Evolutionary conservation across 495 filamentous ascomycete genomes (phyloP).

Genomic region (Neurospora sp.): DNA sequence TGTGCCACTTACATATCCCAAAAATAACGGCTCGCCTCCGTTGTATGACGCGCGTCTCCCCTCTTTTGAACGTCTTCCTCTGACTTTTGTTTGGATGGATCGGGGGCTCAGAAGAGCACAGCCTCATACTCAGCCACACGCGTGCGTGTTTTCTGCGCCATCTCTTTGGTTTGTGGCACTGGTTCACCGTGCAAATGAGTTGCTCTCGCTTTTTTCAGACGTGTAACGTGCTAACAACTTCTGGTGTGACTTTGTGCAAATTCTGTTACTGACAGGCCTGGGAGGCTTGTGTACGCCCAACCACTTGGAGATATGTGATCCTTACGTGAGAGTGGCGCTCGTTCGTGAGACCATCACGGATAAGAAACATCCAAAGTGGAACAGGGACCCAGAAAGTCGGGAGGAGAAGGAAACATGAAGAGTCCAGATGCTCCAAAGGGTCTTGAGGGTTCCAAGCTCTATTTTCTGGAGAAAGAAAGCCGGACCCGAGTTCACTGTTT

Average conservation of each 20-base stretch:
- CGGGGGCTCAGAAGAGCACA: neutral
- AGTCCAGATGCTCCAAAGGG: too few relatives aligned
- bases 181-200: neutral
- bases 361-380: neutral
- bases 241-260: neutral
- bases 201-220: neutral
- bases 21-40: neutral
- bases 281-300: neutral
- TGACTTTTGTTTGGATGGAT: neutral
- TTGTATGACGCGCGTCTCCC: neutral
- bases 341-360: neutral
- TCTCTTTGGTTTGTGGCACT: neutral
- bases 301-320: neutral
- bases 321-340: neutral
- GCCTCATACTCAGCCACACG: neutral
- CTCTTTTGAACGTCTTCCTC: neutral
- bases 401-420: too few relatives aligned
- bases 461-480: neutral
- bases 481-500: neutral
- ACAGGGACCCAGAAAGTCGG: neutral
- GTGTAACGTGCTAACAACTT: neutral
- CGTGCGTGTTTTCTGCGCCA: neutral
- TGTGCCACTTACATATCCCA: neutral
- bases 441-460: neutral
- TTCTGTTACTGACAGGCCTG: neutral